Percentiles rank a stretch among this genome's conserved stretches.
Evolutionary conservation across 345 rosid genomes (phyloP).

Genomic region (Murraya paniculata): DNA sequence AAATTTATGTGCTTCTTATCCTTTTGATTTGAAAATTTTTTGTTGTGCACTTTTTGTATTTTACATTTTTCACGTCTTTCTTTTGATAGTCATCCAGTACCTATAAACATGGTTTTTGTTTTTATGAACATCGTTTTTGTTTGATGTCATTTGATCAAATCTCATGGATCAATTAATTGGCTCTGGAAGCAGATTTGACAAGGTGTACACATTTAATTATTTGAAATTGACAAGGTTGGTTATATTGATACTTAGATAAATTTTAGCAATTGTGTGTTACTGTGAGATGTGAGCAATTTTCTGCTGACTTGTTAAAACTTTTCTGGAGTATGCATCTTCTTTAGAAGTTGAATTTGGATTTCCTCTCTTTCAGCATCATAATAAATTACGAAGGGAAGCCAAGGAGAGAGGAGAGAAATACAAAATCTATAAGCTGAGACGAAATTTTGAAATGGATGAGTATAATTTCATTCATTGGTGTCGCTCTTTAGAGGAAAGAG

Average conservation of each 20-base stretch:
- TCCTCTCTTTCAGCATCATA: constrained; percentile 53
- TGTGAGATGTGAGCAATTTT: neutral
- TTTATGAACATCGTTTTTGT: neutral
- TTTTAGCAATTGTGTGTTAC: neutral
- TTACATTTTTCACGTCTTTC: neutral
- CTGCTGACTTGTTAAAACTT: neutral
- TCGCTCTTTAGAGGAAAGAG: constrained; percentile 91
- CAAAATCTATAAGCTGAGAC: constrained; percentile 62
- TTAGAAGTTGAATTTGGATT: neutral
- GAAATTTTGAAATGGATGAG: constrained; percentile 93
- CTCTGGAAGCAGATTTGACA: neutral
- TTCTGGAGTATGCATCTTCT: constrained; percentile 1
- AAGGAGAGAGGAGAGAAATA: constrained; percentile 70
- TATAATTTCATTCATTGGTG: constrained; percentile 85
- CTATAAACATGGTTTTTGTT: too few relatives aligned
- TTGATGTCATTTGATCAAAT: neutral
- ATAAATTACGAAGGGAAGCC: constrained; percentile 65
- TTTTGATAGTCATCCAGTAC: neutral
- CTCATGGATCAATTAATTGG: neutral
- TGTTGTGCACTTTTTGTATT: neutral
- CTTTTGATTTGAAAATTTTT: neutral
- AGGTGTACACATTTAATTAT: neutral
- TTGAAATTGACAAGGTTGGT: neutral
- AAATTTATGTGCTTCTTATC: neutral
- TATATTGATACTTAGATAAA: neutral